Conservation (phyloP, 345 rosid species). For the rapeseed (Brassica napus) region Da-Ae NC_063442.1:44765001-44765500, state of each 20-base stretch:
- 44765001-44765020: slow-evolving; percentile 83
- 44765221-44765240: slow-evolving; percentile 79
- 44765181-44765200: slow-evolving; percentile 81
- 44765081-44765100: slow-evolving; percentile 65
- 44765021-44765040: slow-evolving; percentile 70
- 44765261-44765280: slow-evolving; percentile 47
- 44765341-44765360: slow-evolving; percentile 63
- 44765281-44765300: slow-evolving; percentile 57
- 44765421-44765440: slow-evolving; percentile 45
- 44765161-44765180: slow-evolving; percentile 70
- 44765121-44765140: slow-evolving; percentile 95
- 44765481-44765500: not conserved
- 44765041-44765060: slow-evolving; percentile 46
- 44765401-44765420: slow-evolving; percentile 91
- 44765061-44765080: slow-evolving; percentile 67
- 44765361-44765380: slow-evolving; percentile 89
- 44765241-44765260: slow-evolving; percentile 70
- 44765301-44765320: slow-evolving; percentile 65
- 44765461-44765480: not conserved
- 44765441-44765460: not conserved
- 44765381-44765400: slow-evolving; percentile 84
- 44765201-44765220: slow-evolving; percentile 96
- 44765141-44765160: slow-evolving; percentile 83
- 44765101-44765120: slow-evolving; percentile 88
- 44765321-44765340: slow-evolving; percentile 72